These are phyloP conservation scores for Durotheca rogersii DNA, from an alignment of 495 filamentous ascomycete species.

Conservation along the genomic window DNA sequence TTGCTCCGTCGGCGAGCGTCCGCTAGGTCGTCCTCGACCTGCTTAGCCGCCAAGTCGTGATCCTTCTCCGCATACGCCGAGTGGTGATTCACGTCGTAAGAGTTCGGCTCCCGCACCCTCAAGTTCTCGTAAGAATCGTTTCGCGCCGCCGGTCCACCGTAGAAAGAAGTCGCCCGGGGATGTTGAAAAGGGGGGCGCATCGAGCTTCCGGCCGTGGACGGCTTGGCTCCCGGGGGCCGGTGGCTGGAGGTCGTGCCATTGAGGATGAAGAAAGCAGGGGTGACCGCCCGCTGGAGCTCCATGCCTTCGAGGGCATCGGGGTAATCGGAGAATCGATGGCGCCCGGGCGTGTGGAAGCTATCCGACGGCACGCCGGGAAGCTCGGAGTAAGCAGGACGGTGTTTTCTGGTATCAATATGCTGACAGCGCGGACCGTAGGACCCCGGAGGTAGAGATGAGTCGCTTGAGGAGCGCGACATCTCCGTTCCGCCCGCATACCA, in stretches of 20 bases:
- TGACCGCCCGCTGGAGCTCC: slow-evolving; percentile 20
- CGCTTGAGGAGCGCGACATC: slow-evolving; percentile 39
- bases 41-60: slow-evolving; percentile 42
- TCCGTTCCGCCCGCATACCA: slow-evolving; percentile 37
- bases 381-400: slow-evolving; percentile 27
- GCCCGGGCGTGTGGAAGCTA: slow-evolving; percentile 19
- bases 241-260: slow-evolving; percentile 21
- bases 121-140: slow-evolving; percentile 15
- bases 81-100: slow-evolving; percentile 10
- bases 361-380: slow-evolving; percentile 17
- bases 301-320: slow-evolving; percentile 7
- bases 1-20: slow-evolving; percentile 43
- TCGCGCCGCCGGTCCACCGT: slow-evolving; percentile 5
- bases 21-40: slow-evolving; percentile 44
- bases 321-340: slow-evolving; percentile 22
- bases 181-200: no score
- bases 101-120: slow-evolving; percentile 15
- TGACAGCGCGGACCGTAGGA: slow-evolving; percentile 20
- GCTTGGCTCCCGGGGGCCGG: slow-evolving; percentile 8
- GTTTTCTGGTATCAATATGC: slow-evolving; percentile 27
- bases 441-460: slow-evolving; percentile 31
- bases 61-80: slow-evolving; percentile 13
- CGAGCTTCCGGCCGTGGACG: slow-evolving; percentile 11
- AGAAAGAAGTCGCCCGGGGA: slow-evolving; percentile 5
- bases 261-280: slow-evolving; percentile 36